Percentiles rank a stretch among this genome's conserved stretches.
These are phyloP conservation scores for Senecio squalidus DNA, from an alignment of 140 eudicot species.

Conservation along the genomic window DNA sequence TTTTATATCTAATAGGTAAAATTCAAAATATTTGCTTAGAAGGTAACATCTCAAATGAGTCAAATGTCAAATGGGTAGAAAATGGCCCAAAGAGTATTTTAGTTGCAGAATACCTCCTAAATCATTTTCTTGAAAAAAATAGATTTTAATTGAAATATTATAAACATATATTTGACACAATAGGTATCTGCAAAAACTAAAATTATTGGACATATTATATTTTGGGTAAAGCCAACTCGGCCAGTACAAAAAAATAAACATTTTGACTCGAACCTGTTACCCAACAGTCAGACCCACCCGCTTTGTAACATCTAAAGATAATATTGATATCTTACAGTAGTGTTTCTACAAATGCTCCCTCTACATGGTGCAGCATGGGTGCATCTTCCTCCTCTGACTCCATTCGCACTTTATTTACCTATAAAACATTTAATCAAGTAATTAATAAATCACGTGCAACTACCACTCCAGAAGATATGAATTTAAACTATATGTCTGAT, in stretches of 20 bases:
- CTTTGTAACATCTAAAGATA: neutral
- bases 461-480: neutral
- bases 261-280: neutral
- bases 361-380: conserved; percentile 79
- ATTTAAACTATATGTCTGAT: conserved; percentile 1
- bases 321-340: conserved; percentile 48
- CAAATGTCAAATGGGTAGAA: neutral
- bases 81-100: too few species aligned
- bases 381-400: conserved; percentile 72
- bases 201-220: too few species aligned
- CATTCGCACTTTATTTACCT: conserved; percentile 66
- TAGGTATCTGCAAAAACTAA: too few species aligned
- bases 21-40: neutral
- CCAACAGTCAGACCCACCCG: neutral
- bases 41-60: too few species aligned
- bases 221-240: too few species aligned
- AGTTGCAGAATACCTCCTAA: too few species aligned
- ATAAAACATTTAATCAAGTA: conserved; percentile 9
- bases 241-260: neutral
- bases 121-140: too few species aligned
- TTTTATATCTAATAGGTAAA: neutral
- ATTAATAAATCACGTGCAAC: conserved; percentile 4
- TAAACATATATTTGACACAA: too few species aligned
- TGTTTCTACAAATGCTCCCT: conserved; percentile 92
- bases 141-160: too few species aligned